Conservation (phyloP, 495 filamentous ascomycete genomes). For the Lasiosphaeris hirsuta region DNA sequence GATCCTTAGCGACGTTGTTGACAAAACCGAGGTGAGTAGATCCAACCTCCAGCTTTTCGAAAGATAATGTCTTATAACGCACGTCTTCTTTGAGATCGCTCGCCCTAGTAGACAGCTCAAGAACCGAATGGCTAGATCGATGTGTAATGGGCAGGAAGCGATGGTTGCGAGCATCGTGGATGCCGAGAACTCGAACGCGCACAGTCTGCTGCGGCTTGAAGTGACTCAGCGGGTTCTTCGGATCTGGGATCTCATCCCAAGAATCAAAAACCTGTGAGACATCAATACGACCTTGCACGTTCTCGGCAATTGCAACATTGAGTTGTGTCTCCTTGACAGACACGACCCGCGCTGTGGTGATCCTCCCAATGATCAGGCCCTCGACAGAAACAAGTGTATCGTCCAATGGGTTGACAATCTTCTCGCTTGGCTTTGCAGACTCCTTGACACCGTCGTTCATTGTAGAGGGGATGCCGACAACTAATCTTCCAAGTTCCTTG, state of each 20-base stretch:
- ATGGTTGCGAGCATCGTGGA: constrained; percentile 87
- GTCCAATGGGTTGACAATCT: constrained; percentile 63
- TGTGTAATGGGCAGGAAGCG: constrained; percentile 90
- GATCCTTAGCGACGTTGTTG: constrained; percentile 76
- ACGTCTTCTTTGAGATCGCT: constrained; percentile 52
- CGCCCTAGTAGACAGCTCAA: constrained; percentile 84
- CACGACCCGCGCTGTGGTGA: constrained; percentile 73
- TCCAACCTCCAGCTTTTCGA: constrained; percentile 71
- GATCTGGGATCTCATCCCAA: constrained; percentile 80
- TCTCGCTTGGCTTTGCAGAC: constrained; percentile 18
- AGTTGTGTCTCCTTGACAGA: constrained; percentile 86
- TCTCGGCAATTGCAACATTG: constrained; percentile 85
- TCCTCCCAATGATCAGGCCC: constrained; percentile 69
- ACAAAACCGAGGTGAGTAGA: constrained; percentile 74
- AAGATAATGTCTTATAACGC: constrained; percentile 52
- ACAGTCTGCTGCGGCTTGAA: constrained; percentile 71
- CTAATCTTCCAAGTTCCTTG: constrained; percentile 36
- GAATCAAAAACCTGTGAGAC: constrained; percentile 83
- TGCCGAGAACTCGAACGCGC: constrained; percentile 72
- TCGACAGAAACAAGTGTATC: constrained; percentile 58
- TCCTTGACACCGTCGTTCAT: constrained; percentile 25
- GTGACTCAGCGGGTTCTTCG: constrained; percentile 67
- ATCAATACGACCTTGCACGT: constrained; percentile 86
- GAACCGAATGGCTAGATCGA: constrained; percentile 72
- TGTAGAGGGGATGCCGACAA: constrained; percentile 35